Evolutionary conservation across 176 grass and related monocot genomes (phyloP).

Genomic region (Calamus simplicifolius): DNA sequence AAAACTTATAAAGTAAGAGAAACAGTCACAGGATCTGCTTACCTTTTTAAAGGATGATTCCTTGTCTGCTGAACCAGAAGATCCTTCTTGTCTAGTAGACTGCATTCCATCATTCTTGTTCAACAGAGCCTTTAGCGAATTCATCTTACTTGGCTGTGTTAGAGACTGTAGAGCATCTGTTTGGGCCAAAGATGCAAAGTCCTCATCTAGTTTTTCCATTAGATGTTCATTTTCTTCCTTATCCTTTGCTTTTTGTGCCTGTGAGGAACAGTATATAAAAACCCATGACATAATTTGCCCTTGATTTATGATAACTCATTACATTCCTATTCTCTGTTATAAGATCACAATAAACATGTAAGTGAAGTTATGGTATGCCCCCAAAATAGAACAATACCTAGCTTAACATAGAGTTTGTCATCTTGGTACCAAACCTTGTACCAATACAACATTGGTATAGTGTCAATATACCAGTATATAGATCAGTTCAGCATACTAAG

Average conservation of each 20-base stretch:
- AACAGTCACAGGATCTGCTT: neutral
- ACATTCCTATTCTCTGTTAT: neutral
- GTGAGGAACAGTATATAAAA: constrained; percentile 14
- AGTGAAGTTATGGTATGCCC: too few species aligned
- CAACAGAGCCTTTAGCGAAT: constrained; percentile 32
- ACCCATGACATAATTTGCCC: neutral
- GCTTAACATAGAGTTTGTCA: too few species aligned
- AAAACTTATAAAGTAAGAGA: neutral
- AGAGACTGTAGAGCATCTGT: constrained; percentile 43
- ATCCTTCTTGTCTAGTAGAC: constrained; percentile 19
- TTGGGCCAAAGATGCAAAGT: constrained; percentile 66
- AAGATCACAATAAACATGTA: too few species aligned
- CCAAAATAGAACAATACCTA: too few species aligned
- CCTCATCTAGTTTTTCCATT: constrained; percentile 68
- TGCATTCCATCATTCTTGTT: constrained; percentile 35
- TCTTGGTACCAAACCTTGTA: too few species aligned
- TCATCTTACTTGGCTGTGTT: constrained; percentile 39
- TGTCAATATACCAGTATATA: too few species aligned
- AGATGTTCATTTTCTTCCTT: constrained; percentile 80
- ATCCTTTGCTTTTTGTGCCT: constrained; percentile 87
- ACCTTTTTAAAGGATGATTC: constrained; percentile 47
- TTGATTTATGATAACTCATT: neutral
- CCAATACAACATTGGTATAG: neutral
- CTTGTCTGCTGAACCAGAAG: constrained; percentile 28
- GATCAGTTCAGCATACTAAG: too few species aligned